phyloP scores from a whole-genome alignment of 2,329 filamentous ascomycete genomes.

The Colletotrichum chlorophyti region DNA sequence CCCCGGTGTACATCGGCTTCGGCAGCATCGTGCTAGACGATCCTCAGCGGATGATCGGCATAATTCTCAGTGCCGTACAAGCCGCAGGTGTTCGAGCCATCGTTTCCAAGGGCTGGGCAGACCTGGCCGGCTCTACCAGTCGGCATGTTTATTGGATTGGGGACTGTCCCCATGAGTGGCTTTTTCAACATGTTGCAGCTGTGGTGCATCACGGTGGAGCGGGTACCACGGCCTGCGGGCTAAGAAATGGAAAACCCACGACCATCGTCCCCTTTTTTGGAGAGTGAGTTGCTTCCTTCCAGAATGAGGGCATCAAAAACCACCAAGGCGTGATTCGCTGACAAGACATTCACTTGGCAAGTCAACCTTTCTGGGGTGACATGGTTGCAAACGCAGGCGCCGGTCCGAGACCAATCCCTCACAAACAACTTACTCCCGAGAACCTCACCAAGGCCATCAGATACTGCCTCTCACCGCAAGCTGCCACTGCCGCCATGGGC shows the following conservation, averaged over 20 bases:
- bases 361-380: conserved; percentile 48
- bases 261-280: conserved; percentile 14
- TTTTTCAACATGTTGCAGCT: conserved; percentile 9
- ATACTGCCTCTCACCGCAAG: conserved; percentile 38
- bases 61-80: conserved; percentile 54
- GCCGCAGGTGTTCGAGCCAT: conserved; percentile 56
- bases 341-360: not conserved
- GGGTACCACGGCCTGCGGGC: conserved; percentile 14
- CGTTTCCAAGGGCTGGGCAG: conserved; percentile 43
- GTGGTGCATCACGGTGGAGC: conserved; percentile 22
- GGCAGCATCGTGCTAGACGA: conserved; percentile 63
- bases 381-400: conserved; percentile 47
- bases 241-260: conserved; percentile 11
- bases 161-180: conserved; percentile 18
- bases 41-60: conserved; percentile 48
- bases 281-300: conserved; percentile 3
- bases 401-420: conserved; percentile 43
- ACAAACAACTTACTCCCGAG: conserved; percentile 40
- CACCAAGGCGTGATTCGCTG: not conserved
- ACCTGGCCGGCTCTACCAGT: conserved; percentile 38
- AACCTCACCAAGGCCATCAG: conserved; percentile 43
- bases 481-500: not conserved
- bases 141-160: conserved; percentile 34
- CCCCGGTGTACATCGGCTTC: conserved; percentile 63
- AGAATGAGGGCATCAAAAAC: not conserved